Conservation (phyloP, 2,329 filamentous ascomycete species). For the Pyrenochaeta sp. region DNA sequence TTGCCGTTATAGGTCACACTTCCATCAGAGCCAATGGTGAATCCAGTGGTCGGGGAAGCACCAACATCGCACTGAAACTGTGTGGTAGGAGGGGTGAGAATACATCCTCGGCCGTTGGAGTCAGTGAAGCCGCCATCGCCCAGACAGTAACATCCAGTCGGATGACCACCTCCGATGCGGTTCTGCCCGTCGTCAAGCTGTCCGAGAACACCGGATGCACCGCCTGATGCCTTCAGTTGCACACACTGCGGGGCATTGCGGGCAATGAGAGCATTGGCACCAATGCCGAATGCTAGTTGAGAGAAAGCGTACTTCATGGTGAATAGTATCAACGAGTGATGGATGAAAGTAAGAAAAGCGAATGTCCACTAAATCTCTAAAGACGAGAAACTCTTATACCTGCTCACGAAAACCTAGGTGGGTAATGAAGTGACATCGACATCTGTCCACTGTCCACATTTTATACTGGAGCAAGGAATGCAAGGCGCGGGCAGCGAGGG, state of each 20-base stretch:
- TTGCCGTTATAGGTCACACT: conserved; percentile 60
- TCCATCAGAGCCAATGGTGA: conserved; percentile 63
- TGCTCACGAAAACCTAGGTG: not conserved
- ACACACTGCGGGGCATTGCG: conserved; percentile 26
- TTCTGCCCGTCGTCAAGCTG: conserved; percentile 69
- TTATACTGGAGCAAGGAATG: not conserved
- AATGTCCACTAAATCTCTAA: conserved; percentile 1
- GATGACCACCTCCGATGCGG: conserved; percentile 61
- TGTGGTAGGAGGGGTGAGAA: conserved; percentile 66
- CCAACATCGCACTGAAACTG: conserved; percentile 69
- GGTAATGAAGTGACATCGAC: conserved; percentile 18
- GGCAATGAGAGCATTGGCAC: conserved; percentile 31
- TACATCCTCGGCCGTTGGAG: conserved; percentile 65
- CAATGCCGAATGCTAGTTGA: conserved; percentile 27
- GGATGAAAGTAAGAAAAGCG: not conserved
- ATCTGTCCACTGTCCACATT: conserved; percentile 1
- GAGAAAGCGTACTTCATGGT: conserved; percentile 33
- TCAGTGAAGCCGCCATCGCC: conserved; percentile 61
- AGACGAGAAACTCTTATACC: conserved; percentile 3
- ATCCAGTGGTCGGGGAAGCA: conserved; percentile 58
- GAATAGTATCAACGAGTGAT: conserved; percentile 6
- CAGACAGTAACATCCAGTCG: conserved; percentile 62
- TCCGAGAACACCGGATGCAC: conserved; percentile 60
- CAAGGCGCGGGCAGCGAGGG: too few relatives aligned
- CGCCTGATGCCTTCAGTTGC: conserved; percentile 26